A percentile compares a stretch with the other conserved stretches of the same genome.
Evolutionary conservation across 1,139 yeast species (phyloP).

Genomic region (Sugiyamaella novakii): DNA sequence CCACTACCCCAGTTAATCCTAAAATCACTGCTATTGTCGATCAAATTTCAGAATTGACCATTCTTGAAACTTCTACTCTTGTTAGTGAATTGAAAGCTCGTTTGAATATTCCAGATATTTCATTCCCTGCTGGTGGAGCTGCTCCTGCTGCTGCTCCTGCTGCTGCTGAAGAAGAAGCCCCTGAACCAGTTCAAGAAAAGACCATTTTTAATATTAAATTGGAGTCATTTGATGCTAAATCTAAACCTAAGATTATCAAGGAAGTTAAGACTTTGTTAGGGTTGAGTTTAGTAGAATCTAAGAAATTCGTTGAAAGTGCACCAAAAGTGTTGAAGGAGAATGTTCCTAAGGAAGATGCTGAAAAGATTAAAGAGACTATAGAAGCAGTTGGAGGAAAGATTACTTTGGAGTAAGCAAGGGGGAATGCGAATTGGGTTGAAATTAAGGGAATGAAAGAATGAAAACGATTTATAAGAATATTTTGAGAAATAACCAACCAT

Average conservation of each 20-base stretch:
- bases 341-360: conserved; percentile 87
- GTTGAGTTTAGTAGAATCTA: conserved; percentile 90
- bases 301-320: conserved; percentile 96
- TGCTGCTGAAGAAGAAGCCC: conserved; percentile 74
- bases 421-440: not conserved
- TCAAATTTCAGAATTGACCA: conserved; percentile 83
- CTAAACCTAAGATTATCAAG: conserved; percentile 96
- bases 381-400: conserved; percentile 97
- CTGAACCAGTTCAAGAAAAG: conserved; percentile 86
- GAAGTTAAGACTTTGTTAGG: conserved; percentile 93
- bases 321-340: conserved; percentile 90
- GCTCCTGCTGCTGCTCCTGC: conserved; percentile 71
- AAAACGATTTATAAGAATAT: not conserved
- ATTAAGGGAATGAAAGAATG: not conserved
- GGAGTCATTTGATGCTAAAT: conserved; percentile 90
- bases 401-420: conserved; percentile 63
- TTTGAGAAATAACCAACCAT: not conserved
- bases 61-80: conserved; percentile 85
- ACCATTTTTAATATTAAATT: conserved; percentile 89
- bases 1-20: conserved; percentile 60
- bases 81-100: conserved; percentile 81
- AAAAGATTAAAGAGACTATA: conserved; percentile 86
- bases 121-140: conserved; percentile 74
- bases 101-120: conserved; percentile 89
- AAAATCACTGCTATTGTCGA: conserved; percentile 87